A percentile compares a stretch with the other conserved stretches of the same genome.
These are phyloP conservation scores for Crithidia thermophila DNA, from an alignment of 208 protist genomes.

Conservation along the genomic window DNA sequence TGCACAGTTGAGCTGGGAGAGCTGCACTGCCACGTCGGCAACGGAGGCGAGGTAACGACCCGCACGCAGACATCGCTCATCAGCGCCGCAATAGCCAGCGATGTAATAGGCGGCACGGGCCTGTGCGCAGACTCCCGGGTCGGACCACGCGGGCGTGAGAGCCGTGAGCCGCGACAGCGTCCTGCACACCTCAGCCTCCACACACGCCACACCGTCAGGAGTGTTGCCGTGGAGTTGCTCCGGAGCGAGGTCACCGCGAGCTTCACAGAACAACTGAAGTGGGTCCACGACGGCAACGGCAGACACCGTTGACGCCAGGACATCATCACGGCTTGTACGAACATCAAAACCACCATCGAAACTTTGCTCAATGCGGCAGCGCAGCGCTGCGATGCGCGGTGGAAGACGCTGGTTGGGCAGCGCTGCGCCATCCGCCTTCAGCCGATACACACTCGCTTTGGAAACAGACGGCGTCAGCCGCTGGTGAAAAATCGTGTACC, in stretches of 20 bases:
- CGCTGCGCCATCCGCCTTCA: constrained; percentile 2
- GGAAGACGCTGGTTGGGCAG: constrained; percentile 14
- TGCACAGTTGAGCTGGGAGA: constrained; percentile 52
- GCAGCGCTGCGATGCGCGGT: constrained; percentile 15
- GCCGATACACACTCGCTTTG: constrained; percentile 38
- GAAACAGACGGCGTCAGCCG: constrained; percentile 36
- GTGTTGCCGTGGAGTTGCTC: no score
- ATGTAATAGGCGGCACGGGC: no score
- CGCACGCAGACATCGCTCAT: neutral
- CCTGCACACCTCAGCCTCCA: neutral
- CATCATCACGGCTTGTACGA: no score
- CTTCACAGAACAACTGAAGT: neutral
- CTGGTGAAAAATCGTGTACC: constrained; percentile 61
- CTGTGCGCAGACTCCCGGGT: no score
- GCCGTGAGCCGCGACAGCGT: neutral
- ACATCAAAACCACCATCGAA: no score
- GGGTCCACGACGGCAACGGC: constrained; percentile 11
- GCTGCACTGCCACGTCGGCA: constrained; percentile 39
- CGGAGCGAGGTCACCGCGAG: constrained; percentile 11
- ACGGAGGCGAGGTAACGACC: constrained; percentile 36
- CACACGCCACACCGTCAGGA: neutral
- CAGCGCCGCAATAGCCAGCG: no score
- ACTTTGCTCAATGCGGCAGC: constrained; percentile 13
- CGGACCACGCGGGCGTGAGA: neutral
- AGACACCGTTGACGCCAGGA: neutral